Percentiles rank a stretch among this genome's conserved stretches.
phyloP scores from a whole-genome alignment of 129 eudicot species.

The Cynara cardunculus region DNA sequence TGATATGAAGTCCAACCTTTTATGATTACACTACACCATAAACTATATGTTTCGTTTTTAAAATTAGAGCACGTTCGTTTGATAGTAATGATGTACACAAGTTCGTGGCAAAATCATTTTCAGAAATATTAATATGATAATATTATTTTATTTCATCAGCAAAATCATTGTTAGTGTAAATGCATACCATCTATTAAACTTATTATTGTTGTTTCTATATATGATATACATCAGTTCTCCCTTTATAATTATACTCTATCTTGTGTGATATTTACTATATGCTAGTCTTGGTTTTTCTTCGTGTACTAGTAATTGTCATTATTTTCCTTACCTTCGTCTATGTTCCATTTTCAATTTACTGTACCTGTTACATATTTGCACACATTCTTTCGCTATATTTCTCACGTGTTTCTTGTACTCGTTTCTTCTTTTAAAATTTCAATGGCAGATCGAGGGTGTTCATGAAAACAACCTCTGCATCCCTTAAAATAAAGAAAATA shows the following conservation, averaged over 20 bases:
- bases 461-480: background rate
- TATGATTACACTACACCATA: background rate
- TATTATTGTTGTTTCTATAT: too few species aligned
- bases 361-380: background rate
- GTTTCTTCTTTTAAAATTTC: too few species aligned
- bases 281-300: too few species aligned
- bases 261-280: too few species aligned
- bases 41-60: background rate
- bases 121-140: background rate
- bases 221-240: background rate
- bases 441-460: background rate
- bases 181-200: too few species aligned
- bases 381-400: background rate
- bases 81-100: background rate
- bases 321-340: background rate
- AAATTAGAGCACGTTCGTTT: too few species aligned
- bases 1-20: background rate
- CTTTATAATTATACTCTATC: too few species aligned
- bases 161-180: too few species aligned
- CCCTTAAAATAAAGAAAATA: background rate
- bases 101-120: background rate
- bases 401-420: background rate
- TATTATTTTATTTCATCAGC: too few species aligned
- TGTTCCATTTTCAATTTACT: too few species aligned
- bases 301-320: too few species aligned